These are phyloP conservation scores for Lagerstroemia speciosa DNA, from an alignment of 345 rosid species.

Conservation along the genomic window DNA sequence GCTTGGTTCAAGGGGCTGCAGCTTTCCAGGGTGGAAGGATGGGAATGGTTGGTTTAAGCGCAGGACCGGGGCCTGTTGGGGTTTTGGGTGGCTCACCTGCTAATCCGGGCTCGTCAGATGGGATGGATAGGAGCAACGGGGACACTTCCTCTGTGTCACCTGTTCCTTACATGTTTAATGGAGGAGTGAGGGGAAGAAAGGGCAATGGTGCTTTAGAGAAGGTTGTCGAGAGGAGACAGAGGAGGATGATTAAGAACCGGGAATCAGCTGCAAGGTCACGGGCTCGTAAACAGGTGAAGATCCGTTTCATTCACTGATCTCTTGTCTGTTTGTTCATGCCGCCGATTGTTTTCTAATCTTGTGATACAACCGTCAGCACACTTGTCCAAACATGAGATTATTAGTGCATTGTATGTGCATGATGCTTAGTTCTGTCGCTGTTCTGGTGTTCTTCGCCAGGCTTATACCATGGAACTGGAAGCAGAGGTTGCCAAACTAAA, in stretches of 20 bases:
- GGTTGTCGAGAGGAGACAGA: slow-evolving; percentile 95
- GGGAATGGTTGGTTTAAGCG: slow-evolving; percentile 58
- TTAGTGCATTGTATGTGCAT: neutral
- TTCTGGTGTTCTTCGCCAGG: slow-evolving; percentile 40
- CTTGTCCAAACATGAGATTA: neutral
- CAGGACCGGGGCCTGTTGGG: slow-evolving; percentile 20
- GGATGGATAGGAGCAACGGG: slow-evolving; percentile 61
- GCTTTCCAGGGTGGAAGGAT: slow-evolving; percentile 43
- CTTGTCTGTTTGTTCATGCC: too few relatives aligned
- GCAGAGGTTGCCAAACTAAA: slow-evolving; percentile 81
- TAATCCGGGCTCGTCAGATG: slow-evolving; percentile 69
- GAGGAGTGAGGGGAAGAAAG: slow-evolving; percentile 66
- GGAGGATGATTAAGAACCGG: slow-evolving; percentile 97
- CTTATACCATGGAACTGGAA: slow-evolving; percentile 92
- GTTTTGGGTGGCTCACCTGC: slow-evolving; percentile 54
- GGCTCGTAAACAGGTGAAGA: slow-evolving; percentile 92
- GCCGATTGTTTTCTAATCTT: too few relatives aligned
- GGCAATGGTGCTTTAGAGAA: slow-evolving; percentile 63
- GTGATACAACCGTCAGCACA: too few relatives aligned
- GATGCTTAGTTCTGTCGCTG: neutral
- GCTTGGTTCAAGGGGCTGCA: slow-evolving; percentile 33
- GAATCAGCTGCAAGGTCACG: slow-evolving; percentile 98
- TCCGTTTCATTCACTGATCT: neutral
- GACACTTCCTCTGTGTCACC: slow-evolving; percentile 80
- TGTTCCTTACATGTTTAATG: slow-evolving; percentile 64